These are phyloP conservation scores for Cicer judaicum DNA, from an alignment of 306 rosid species.

Conservation along the genomic window DNA sequence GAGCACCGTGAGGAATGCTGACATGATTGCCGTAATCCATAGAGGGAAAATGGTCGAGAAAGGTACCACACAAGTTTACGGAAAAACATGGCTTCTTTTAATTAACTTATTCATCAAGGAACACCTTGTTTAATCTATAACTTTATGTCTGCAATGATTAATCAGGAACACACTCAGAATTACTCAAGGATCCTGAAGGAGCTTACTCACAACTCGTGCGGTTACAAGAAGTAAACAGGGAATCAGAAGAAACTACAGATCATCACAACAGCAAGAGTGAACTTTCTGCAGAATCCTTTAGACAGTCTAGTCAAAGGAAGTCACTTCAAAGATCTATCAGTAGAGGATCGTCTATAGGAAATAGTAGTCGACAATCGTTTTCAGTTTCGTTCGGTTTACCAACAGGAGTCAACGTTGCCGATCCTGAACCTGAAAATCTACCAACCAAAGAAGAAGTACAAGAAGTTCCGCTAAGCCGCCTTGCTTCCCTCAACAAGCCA, in stretches of 20 bases:
- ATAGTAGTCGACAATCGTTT: slow-evolving; percentile 77
- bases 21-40: slow-evolving; percentile 87
- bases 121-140: neutral
- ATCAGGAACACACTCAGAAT: slow-evolving; percentile 73
- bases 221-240: slow-evolving; percentile 69
- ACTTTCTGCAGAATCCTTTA: slow-evolving; percentile 53
- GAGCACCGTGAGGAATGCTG: slow-evolving; percentile 87
- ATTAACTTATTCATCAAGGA: no score
- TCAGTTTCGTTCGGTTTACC: slow-evolving; percentile 78
- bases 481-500: slow-evolving; percentile 85
- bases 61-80: slow-evolving; percentile 50
- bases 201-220: slow-evolving; percentile 85
- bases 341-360: slow-evolving; percentile 72
- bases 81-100: no score
- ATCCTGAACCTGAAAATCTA: slow-evolving; percentile 44
- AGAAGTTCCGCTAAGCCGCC: slow-evolving; percentile 67
- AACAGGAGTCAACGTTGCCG: slow-evolving; percentile 55
- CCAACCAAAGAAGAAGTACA: slow-evolving; percentile 47
- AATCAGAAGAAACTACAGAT: slow-evolving; percentile 46
- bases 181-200: slow-evolving; percentile 75
- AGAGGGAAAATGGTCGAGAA: slow-evolving; percentile 92
- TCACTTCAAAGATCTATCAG: slow-evolving; percentile 68
- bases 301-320: slow-evolving; percentile 64
- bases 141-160: slow-evolving; percentile 26
- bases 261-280: slow-evolving; percentile 50